Percentiles rank a stretch among this genome's conserved stretches.
These are phyloP conservation scores for Lactuca saligna DNA, from an alignment of 129 eudicot species.

Conservation along the genomic window DNA sequence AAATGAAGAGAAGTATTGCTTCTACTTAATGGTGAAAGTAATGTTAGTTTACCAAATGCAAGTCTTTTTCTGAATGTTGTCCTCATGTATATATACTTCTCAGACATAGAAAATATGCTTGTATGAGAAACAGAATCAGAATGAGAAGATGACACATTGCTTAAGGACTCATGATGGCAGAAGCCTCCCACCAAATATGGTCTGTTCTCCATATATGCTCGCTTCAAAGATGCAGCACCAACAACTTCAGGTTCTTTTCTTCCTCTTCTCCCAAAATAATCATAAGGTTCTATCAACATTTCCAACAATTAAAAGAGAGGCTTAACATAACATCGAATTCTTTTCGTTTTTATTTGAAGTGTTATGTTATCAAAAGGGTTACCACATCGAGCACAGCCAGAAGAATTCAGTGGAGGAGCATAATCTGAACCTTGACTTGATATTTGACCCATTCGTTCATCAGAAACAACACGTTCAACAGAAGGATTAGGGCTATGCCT, in stretches of 20 bases:
- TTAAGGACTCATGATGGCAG: conserved; percentile 53
- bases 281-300: conserved; percentile 69
- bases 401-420: conserved; percentile 63
- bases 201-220: conserved; percentile 77
- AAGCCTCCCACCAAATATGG: conserved; percentile 81
- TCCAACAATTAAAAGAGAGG: background rate
- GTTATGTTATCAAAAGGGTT: background rate
- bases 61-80: conserved; percentile 74
- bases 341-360: background rate
- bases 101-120: conserved; percentile 71
- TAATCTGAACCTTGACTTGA: conserved; percentile 46
- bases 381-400: conserved; percentile 99
- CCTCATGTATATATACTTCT: conserved; percentile 88
- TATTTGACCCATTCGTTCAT: conserved; percentile 47
- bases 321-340: too few species aligned
- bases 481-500: conserved; percentile 70
- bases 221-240: conserved; percentile 82
- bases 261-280: conserved; percentile 77
- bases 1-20: too few species aligned
- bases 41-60: conserved; percentile 74
- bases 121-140: conserved; percentile 39
- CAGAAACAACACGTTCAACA: conserved; percentile 47
- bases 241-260: conserved; percentile 86
- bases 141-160: conserved; percentile 33
- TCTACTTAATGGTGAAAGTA: too few species aligned